A percentile compares a stretch with the other conserved stretches of the same genome.
Conservation (phyloP, 331 rosid species). For the Rhamnella rubrinervis region DNA sequence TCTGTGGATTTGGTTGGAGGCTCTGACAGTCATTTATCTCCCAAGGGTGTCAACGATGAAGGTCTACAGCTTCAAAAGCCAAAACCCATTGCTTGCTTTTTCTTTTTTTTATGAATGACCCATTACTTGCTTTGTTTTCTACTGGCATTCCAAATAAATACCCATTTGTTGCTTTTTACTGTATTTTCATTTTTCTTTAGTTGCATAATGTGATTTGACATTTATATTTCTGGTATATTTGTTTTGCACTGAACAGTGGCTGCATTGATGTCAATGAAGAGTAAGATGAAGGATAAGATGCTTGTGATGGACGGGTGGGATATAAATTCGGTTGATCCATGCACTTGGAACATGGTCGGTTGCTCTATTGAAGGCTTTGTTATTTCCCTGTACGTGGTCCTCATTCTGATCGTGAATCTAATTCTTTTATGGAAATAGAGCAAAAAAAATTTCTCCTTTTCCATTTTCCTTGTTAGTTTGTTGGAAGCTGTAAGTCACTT, state of each 20-base stretch:
- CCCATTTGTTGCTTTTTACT: constrained; percentile 11
- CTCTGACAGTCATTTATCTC: constrained; percentile 75
- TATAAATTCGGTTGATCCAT: constrained; percentile 93
- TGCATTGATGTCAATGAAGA: constrained; percentile 94
- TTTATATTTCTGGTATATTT: neutral
- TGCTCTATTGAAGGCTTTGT: constrained; percentile 83
- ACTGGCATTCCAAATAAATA: no score
- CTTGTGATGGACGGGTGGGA: constrained; percentile 82
- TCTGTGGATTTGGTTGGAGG: constrained; percentile 36
- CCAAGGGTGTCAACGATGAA: constrained; percentile 95
- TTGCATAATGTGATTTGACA: no score
- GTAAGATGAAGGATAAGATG: constrained; percentile 59
- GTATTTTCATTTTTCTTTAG: neutral
- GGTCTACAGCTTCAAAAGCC: constrained; percentile 45
- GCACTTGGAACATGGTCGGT: constrained; percentile 92
- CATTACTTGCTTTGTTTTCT: no score
- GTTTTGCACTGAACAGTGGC: constrained; percentile 58
- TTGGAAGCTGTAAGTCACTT: constrained; percentile 1
- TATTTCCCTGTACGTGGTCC: constrained; percentile 65
- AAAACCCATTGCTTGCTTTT: constrained; percentile 1
- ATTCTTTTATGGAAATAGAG: constrained; percentile 4
- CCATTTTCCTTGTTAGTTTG: neutral
- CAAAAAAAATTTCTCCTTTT: neutral
- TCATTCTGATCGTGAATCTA: neutral
- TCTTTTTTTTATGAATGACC: no score